Conservation (phyloP, 1,139 yeast genomes). For the Insectozyma bohioensis region DNA sequence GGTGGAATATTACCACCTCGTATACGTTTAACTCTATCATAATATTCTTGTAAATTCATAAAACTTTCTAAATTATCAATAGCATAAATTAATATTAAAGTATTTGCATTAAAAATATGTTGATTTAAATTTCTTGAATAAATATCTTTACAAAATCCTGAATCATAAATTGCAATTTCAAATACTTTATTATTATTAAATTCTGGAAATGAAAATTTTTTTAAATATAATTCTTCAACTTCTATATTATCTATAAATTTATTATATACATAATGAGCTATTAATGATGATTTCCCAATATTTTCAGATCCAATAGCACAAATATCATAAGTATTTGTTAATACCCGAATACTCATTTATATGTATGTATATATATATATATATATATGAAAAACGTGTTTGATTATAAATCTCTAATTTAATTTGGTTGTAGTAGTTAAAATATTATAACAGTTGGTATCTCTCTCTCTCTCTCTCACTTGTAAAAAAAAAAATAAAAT, state of each 20-base stretch:
- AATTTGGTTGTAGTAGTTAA: too few relatives aligned
- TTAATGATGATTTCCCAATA: slow-evolving; percentile 33
- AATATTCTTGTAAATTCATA: slow-evolving; percentile 27
- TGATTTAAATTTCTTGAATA: slow-evolving; percentile 26
- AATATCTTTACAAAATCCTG: slow-evolving; percentile 24
- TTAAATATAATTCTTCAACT: slow-evolving; percentile 33
- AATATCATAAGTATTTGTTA: slow-evolving; percentile 30
- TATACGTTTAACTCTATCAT: slow-evolving; percentile 20
- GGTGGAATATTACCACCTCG: slow-evolving; percentile 24
- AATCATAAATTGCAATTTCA: slow-evolving; percentile 32
- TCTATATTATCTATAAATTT: slow-evolving; percentile 23
- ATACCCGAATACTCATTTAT: slow-evolving; percentile 21
- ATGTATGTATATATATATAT: too few relatives aligned
- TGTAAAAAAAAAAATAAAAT: too few relatives aligned
- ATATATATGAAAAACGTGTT: too few relatives aligned
- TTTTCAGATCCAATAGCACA: slow-evolving; percentile 32
- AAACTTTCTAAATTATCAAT: slow-evolving; percentile 29
- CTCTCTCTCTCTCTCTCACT: too few relatives aligned
- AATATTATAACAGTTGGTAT: too few relatives aligned
- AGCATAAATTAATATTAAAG: slow-evolving; percentile 34
- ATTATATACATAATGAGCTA: slow-evolving; percentile 25
- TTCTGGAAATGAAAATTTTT: slow-evolving; percentile 14
- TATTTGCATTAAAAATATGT: slow-evolving; percentile 31
- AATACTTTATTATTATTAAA: slow-evolving; percentile 17
- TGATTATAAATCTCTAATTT: too few relatives aligned